Base-by-base conservation (phyloP, 805 yeast species). In the Debaryomyces castellii region DNA sequence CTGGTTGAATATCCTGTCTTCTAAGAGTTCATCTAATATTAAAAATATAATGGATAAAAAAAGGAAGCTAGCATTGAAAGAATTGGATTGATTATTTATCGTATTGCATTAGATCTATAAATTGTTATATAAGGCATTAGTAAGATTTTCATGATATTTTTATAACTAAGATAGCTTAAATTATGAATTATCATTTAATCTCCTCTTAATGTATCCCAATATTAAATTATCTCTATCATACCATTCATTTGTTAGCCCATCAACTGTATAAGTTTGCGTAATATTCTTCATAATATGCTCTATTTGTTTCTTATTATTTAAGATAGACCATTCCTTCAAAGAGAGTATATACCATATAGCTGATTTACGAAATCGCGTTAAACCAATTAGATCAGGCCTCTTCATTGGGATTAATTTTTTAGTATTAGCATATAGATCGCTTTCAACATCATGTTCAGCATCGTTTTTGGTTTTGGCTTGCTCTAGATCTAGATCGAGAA, bases 281-380 rank as follows among this genome's bases (percentile, higher is more conserved):
- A 67, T 51, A 40, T 69, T 67, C 7, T 52, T 40, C 44, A 69
- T 40, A 45, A 71, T 51, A 6, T 48, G 33, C 37, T 50, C 47
- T 6, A 66, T 56, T 46, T 69, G 73, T 4, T 50, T 41, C 25
- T 49, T 33, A 42, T 66, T 60, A 17, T 63, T 58, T 16, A 70
- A 51, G 12, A 50, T 47, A 11, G 62, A 46, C 86, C 96, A 82
- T 58, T 86, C 87, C 45, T 78, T 78, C 5, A 89, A 85, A 0
- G 96, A 83, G 22, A 90, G 60, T 22, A 90, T 60, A 52, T 77
- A 76, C 89, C 96, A 90, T 23, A 91, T 72, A 0, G 88, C 80
- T 1, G 90, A 81, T 59, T 89, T 89, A 44, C 97, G 75, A 42
- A 65, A 65, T 47, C 96, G 71, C 2, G 86, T 79, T 17, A 80